Base-by-base conservation (phyloP, 495 filamentous ascomycete species). In the Penicillium mononematosum region DNA sequence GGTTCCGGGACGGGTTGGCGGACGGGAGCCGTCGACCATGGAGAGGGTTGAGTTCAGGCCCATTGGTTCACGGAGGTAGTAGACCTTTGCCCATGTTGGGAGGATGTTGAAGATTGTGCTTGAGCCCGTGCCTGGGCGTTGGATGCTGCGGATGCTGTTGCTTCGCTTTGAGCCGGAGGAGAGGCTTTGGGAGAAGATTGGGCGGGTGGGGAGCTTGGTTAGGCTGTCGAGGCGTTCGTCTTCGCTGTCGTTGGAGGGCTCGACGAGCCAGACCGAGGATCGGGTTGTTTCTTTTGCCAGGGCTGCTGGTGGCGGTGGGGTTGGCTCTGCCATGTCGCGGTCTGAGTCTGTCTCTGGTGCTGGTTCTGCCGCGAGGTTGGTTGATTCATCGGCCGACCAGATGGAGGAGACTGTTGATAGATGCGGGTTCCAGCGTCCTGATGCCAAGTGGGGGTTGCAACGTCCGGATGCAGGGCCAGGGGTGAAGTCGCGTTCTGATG, bases 381-480 rank as follows among this genome's bases (percentile, higher is more conserved):
- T 8, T 11, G 56, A 32, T 17, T 64, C 66, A 52, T 78, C 78
- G n/a, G 70, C 72, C 3, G 75, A 79, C 72, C 83, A 83, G 55
- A 86, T 83, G 20, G 88, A 90, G 50, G 82, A 80, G 29, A 91
- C 86, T 17, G 87, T 86, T 19, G 88, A 90, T 12, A 92, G 78
- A 66, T 88, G 85, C 62, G 87, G 85, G 68, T 87, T 89, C 83
- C 87, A 88, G 73, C 83, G 82, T 51, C 74, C 72, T 8, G 72
- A 72, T 25, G 70, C 69, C 12, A 92, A 77, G 68, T 88, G 85
- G 63, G 87, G 85, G 65, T 87, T 89, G 82, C 87, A 88, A 74
- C 83, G 82, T 51, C 74, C 72, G 8, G 72, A 72, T 17, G 70
- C 67, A 20, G 68, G 68, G 42, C 78, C 77, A 1, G 66, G 62